phyloP scores from a whole-genome alignment of 768 basidiomycete genomes.

The Leucocoprinus sp. region DNA sequence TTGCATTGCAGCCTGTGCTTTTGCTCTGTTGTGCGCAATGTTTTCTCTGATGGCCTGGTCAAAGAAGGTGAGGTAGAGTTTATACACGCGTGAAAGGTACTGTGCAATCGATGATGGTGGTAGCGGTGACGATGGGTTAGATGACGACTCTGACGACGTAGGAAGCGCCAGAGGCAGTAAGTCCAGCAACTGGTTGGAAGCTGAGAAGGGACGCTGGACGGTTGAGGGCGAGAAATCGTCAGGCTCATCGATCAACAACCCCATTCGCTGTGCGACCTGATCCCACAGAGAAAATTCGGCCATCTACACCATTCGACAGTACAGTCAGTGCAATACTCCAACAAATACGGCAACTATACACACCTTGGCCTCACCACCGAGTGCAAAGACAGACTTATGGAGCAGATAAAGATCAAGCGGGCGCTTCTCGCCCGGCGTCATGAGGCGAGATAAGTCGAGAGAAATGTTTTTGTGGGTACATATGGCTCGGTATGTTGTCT shows the following conservation, averaged over 20 bases:
- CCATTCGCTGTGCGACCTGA: constrained; percentile 5
- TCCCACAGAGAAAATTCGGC: background rate
- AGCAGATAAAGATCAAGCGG: constrained; percentile 7
- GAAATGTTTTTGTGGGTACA: constrained; percentile 8
- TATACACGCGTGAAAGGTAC: constrained; percentile 7
- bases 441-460: constrained; percentile 5
- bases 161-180: background rate
- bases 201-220: constrained; percentile 4
- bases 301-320: background rate
- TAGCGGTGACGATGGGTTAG: background rate
- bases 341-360: background rate
- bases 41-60: constrained; percentile 9
- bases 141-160: background rate
- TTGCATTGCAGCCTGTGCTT: constrained; percentile 8
- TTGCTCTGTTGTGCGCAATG: constrained; percentile 7
- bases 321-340: too few species aligned
- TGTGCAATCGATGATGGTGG: background rate
- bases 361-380: constrained; percentile 7
- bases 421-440: background rate
- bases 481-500: constrained; percentile 6
- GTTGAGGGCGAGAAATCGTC: constrained; percentile 8
- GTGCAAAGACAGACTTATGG: constrained; percentile 2
- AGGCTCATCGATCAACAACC: constrained; percentile 1
- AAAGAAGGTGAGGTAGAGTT: constrained; percentile 9
- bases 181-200: background rate